Percentiles rank a stretch among this genome's conserved stretches.
Evolutionary conservation across 2,329 filamentous ascomycete genomes (phyloP).

Genomic region (Ophiostoma australiae): DNA sequence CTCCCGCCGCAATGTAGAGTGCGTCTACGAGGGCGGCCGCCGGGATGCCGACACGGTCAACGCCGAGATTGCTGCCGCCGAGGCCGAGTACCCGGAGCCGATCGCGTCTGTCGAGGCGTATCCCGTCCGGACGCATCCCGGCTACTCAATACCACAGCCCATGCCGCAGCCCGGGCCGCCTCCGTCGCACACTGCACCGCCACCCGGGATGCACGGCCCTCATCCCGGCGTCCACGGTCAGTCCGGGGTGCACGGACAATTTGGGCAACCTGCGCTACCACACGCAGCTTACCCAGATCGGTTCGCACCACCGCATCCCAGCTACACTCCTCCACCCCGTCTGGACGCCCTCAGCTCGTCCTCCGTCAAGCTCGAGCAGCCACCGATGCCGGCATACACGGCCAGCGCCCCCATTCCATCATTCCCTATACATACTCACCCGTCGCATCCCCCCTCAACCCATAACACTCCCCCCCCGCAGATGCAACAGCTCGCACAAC

Average conservation of each 20-base stretch:
- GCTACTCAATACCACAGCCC: neutral
- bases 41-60: neutral
- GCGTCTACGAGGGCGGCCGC: conserved; percentile 19
- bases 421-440: neutral
- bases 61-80: neutral
- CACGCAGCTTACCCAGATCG: neutral
- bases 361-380: neutral
- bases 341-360: neutral
- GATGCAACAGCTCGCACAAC: neutral
- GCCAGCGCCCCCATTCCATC: neutral
- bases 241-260: neutral
- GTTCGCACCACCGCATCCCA: neutral
- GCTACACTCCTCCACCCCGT: neutral
- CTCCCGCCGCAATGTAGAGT: conserved; percentile 13
- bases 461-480: neutral
- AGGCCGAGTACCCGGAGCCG: neutral
- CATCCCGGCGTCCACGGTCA: neutral
- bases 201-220: neutral
- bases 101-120: neutral
- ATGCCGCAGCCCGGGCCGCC: neutral
- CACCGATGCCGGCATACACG: neutral
- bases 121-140: neutral
- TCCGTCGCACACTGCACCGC: neutral
- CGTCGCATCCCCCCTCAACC: neutral
- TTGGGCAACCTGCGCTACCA: neutral